These are phyloP conservation scores for Mycena alexandri DNA, from an alignment of 768 basidiomycete species.

Conservation along the genomic window DNA sequence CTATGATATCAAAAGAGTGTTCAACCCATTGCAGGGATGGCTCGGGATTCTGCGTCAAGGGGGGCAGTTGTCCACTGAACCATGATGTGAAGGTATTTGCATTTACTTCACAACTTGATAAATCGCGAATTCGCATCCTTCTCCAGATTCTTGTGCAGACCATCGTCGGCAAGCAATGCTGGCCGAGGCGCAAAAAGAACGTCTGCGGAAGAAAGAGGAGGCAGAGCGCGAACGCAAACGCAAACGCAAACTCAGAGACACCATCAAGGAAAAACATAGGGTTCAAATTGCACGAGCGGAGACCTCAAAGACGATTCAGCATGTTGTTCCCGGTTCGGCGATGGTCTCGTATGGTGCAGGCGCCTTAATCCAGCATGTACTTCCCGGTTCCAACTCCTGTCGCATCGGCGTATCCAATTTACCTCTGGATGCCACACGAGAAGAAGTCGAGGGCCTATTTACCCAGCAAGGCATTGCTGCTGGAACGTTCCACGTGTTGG, in stretches of 20 bases:
- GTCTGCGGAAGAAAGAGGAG: not conserved
- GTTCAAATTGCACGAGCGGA: constrained; percentile 1
- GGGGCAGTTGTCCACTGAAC: not conserved
- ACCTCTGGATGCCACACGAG: constrained; percentile 4
- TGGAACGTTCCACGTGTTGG: constrained; percentile 4
- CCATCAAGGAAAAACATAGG: constrained; percentile 5
- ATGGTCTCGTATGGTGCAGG: constrained; percentile 4
- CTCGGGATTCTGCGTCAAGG: constrained; percentile 7
- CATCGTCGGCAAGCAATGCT: constrained; percentile 9
- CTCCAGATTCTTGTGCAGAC: not conserved
- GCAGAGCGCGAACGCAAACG: not conserved
- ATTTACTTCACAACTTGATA: not conserved
- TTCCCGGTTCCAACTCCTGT: constrained; percentile 2
- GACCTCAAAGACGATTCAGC: constrained; percentile 11
- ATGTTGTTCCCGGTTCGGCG: constrained; percentile 2
- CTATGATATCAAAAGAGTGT: not conserved
- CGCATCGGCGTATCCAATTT: constrained; percentile 3
- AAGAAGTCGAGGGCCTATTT: constrained; percentile 7
- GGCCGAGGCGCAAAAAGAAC: not conserved
- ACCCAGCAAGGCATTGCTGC: constrained; percentile 2
- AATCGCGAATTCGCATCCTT: not conserved
- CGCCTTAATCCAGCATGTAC: constrained; percentile 6
- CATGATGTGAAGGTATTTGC: not conserved
- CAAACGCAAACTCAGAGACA: not conserved
- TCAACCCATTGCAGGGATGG: constrained; percentile 4